Base-by-base conservation (phyloP, 495 filamentous ascomycete species). In the Penicillium atrosanguineum region DNA sequence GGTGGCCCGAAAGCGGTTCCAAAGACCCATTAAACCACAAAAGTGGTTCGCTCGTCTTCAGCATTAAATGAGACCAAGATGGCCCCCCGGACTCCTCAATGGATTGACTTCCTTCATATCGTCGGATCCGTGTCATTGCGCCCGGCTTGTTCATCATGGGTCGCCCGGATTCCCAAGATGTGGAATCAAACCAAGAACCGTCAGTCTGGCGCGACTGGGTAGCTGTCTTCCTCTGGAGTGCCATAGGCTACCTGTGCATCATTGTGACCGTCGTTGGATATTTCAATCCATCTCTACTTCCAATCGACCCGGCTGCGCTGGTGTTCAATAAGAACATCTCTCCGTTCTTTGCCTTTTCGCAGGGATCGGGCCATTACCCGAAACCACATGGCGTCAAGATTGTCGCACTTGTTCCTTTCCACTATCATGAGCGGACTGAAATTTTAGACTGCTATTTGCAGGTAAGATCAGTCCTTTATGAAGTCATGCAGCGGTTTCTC, bases 371-470 rank as follows among this genome's bases (percentile, higher is more conserved):
- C 4, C 56, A 62, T 48, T 74, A 70, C 48, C 53, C 67, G 28
- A 81, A 80, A 52, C 76, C 77, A 3, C 46, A 55, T 9, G 69
- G 63, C 4, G 60, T 81, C 21, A 71, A 72, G 26, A 65, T 82
- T 38, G 67, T 80, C 44, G 80, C 71, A 16, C 53, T 82, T 41
- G 72, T 83, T 20, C 79, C 79, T 28, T 80, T 79, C 57, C 72
- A 69, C 44, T 56, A 73, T 41, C 65, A 67, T 56, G 68, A 76
- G 53, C 68, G 65, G 6, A 78, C 78, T 16, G 67, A 68, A 12
- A 76, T 82, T 37, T 56, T 83, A 34, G 75, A 83, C 43, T 82
- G 80, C 53, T 83, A 83, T 53, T 53, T 83, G 25, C 70, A 65
- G 56, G 72, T 74, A 41, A 49, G 67, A 28, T 28, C 9, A 6